A percentile compares a stretch with the other conserved stretches of the same genome.
Conservation (phyloP, 2,329 filamentous ascomycete genomes). For the Thermoascus crustaceus region DNA sequence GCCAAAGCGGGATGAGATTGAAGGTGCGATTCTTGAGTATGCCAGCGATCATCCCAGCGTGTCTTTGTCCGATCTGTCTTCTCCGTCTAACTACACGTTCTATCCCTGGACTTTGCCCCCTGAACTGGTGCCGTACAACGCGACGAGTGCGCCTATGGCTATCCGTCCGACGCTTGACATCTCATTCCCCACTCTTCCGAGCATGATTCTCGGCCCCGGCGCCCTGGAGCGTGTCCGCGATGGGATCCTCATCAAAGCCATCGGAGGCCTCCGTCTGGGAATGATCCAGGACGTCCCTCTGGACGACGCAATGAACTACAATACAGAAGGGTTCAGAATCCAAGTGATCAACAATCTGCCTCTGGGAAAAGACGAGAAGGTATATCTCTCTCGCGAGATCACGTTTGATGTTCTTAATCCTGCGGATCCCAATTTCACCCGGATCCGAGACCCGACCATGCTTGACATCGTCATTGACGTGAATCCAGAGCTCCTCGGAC, state of each 20-base stretch:
- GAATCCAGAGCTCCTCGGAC: constrained; percentile 27
- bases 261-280: constrained; percentile 50
- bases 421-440: constrained; percentile 74
- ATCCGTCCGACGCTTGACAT: constrained; percentile 64
- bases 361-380: constrained; percentile 78
- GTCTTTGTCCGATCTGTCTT: constrained; percentile 46
- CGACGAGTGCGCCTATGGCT: constrained; percentile 65
- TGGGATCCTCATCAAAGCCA: constrained; percentile 52
- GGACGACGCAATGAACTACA: constrained; percentile 8
- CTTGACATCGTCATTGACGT: constrained; percentile 66
- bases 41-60: constrained; percentile 49
- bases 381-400: constrained; percentile 69
- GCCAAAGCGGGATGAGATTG: constrained; percentile 49
- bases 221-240: constrained; percentile 50
- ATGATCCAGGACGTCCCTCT: constrained; percentile 41
- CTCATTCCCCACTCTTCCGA: constrained; percentile 53
- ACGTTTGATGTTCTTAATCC: constrained; percentile 57
- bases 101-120: constrained; percentile 89
- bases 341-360: constrained; percentile 72
- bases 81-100: constrained; percentile 69
- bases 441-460: constrained; percentile 62
- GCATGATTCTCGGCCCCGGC: constrained; percentile 38
- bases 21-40: constrained; percentile 49
- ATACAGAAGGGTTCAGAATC: constrained; percentile 45
- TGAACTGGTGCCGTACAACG: constrained; percentile 65